Evolutionary conservation across 805 yeast species (phyloP).

Genomic region (Candida chauliodis): DNA sequence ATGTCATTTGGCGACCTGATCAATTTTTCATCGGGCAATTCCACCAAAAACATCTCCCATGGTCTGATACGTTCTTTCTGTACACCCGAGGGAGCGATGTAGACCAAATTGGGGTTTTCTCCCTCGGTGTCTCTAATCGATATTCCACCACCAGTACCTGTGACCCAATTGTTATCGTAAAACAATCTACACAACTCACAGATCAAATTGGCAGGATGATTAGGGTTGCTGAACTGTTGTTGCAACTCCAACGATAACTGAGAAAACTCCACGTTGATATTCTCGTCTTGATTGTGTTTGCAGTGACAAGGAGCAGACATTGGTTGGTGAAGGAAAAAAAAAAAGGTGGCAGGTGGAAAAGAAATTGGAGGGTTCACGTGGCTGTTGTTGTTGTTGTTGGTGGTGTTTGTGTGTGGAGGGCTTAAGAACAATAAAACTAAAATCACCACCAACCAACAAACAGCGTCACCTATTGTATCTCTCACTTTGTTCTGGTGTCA

Average conservation of each 20-base stretch:
- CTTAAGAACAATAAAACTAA: neutral
- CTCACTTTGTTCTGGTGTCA: neutral
- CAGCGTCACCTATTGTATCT: neutral
- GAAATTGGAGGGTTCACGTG: neutral
- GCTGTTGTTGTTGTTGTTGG: too few species aligned
- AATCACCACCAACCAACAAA: neutral
- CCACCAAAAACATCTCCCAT: constrained; percentile 75
- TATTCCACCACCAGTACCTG: constrained; percentile 96
- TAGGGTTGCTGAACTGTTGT: constrained; percentile 41
- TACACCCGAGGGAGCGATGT: constrained; percentile 92
- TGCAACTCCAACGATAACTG: constrained; percentile 9
- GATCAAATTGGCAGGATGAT: constrained; percentile 80
- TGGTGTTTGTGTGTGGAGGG: too few species aligned
- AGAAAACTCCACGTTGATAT: neutral
- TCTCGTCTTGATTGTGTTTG: constrained; percentile 4
- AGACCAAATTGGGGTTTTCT: constrained; percentile 46
- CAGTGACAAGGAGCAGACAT: constrained; percentile 18
- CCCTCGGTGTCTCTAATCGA: constrained; percentile 58
- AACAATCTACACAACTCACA: constrained; percentile 77
- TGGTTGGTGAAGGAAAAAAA: neutral
- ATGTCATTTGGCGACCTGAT: constrained; percentile 54
- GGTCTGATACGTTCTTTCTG: constrained; percentile 88
- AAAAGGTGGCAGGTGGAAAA: neutral
- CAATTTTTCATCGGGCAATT: constrained; percentile 48
- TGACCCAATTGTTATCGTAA: constrained; percentile 83